phyloP scores from a whole-genome alignment of 768 basidiomycete genomes.

The Boletus reticulatus region DNA sequence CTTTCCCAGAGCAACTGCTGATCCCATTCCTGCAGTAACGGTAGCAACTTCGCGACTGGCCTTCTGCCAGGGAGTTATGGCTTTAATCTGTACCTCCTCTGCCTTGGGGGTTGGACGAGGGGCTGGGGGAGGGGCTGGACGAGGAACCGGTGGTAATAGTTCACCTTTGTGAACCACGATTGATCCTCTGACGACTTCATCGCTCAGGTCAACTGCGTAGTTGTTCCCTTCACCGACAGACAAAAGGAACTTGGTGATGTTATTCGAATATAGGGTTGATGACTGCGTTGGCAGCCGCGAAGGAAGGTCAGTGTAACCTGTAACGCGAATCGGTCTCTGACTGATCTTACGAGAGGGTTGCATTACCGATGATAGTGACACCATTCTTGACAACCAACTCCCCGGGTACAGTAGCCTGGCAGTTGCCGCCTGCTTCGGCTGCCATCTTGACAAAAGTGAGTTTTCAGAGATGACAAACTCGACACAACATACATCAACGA shows the following conservation, averaged over 20 bases:
- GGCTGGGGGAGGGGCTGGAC: slow-evolving; percentile 61
- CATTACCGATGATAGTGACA: slow-evolving; percentile 76
- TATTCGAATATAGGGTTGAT: slow-evolving; percentile 88
- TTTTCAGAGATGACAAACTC: background rate
- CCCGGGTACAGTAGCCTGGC: slow-evolving; percentile 78
- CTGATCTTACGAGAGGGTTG: background rate
- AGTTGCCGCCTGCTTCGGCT: slow-evolving; percentile 89
- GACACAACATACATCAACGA: slow-evolving; percentile 56
- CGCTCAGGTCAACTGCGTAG: slow-evolving; percentile 68
- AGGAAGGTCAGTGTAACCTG: slow-evolving; percentile 82
- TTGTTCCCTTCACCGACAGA: slow-evolving; percentile 67
- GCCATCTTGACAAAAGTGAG: slow-evolving; percentile 40
- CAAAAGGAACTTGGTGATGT: slow-evolving; percentile 85
- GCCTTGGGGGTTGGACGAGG: slow-evolving; percentile 51
- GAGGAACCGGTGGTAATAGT: slow-evolving; percentile 64
- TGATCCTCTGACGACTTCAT: slow-evolving; percentile 84
- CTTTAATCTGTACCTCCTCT: slow-evolving; percentile 42
- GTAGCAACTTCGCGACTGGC: slow-evolving; percentile 69
- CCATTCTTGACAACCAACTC: slow-evolving; percentile 66
- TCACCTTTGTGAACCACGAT: slow-evolving; percentile 70
- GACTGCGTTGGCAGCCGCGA: slow-evolving; percentile 90
- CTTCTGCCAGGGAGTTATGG: slow-evolving; percentile 87
- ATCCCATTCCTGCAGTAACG: slow-evolving; percentile 75
- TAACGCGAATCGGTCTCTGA: background rate
- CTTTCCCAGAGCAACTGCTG: slow-evolving; percentile 71